Base-by-base conservation (phyloP, 805 yeast species). In the Candida khao-thaluensis region DNA sequence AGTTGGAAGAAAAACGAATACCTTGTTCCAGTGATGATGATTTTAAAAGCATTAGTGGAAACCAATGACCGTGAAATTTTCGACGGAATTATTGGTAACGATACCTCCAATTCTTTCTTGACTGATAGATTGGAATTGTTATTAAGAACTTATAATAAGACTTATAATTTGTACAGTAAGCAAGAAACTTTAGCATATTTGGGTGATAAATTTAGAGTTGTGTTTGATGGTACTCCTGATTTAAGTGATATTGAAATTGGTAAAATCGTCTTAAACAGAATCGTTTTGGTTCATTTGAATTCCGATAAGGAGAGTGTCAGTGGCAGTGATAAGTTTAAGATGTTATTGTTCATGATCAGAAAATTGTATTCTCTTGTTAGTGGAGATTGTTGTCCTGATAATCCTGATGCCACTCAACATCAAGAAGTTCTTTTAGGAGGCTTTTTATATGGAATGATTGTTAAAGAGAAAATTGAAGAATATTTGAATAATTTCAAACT, bases 401-500 rank as follows among this genome's bases (percentile, higher is more conserved):
- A 93, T 67, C 99, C 99, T 60, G 99, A 93, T 81, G 95, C 98
- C 35, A 87, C 96, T 7, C 99, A 93, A 72, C 97, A 93, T 72
- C 99, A 93, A 68, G 99, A 93, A 68, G 86, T 93, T 22, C 68
- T 93, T 47, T 74, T 93, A 41, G 98, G 98, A 48, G 99, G 99
- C 11, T 87, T 93, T 76, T 72, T 93, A 40, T 93, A 88, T 53
- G 97, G 97, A 51, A 90, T 90, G 95, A 91, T 93, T 50, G 64
- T 93, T 55, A 93, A 93, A 63, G 99, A 93, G 66, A 93, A 93
- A 61, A 81, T 93, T 46, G 99, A 93, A 52, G 99, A 93, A 63
- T 90, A 88, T 59, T 70, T 93, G 51, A 82, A 77, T 53, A 76
- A 71, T 55, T 78, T 93, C 57, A 74, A 78, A 37, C 63, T 77